Conservation (phyloP, 805 yeast species). For the Debaryomyces hansenii region DNA sequence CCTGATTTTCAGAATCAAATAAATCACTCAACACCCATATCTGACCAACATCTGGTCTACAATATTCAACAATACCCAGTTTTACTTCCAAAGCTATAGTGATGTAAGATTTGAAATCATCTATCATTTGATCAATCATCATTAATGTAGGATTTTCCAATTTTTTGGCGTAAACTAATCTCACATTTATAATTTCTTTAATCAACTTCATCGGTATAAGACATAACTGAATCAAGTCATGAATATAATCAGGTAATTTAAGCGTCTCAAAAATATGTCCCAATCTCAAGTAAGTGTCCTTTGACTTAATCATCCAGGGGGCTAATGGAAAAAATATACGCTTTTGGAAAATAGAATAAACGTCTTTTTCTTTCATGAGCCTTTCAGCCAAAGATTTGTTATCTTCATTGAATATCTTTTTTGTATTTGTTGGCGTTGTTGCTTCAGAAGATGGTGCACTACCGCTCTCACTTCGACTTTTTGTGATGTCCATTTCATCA, state of each 20-base stretch:
- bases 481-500: conserved; percentile 66
- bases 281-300: conserved; percentile 64
- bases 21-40: conserved; percentile 73
- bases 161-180: conserved; percentile 76
- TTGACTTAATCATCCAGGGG: conserved; percentile 82
- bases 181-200: conserved; percentile 71
- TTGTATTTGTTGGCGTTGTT: conserved; percentile 8
- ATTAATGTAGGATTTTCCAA: conserved; percentile 85
- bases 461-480: conserved; percentile 23
- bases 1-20: conserved; percentile 52
- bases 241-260: conserved; percentile 73
- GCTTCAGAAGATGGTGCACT: conserved; percentile 15
- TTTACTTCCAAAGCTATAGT: conserved; percentile 74
- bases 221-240: conserved; percentile 62
- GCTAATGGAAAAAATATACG: conserved; percentile 67
- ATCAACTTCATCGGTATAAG: conserved; percentile 78
- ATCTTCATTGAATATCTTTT: conserved; percentile 54
- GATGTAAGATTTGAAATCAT: conserved; percentile 77
- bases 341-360: conserved; percentile 66
- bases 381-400: conserved; percentile 75
- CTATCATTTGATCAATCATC: conserved; percentile 94
- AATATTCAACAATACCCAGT: conserved; percentile 60
- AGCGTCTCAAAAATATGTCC: conserved; percentile 62
- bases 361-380: conserved; percentile 76
- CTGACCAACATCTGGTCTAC: conserved; percentile 50